phyloP scores from a whole-genome alignment of 2,329 filamentous ascomycete genomes.

The Ophiocordyceps sinensis region DNA sequence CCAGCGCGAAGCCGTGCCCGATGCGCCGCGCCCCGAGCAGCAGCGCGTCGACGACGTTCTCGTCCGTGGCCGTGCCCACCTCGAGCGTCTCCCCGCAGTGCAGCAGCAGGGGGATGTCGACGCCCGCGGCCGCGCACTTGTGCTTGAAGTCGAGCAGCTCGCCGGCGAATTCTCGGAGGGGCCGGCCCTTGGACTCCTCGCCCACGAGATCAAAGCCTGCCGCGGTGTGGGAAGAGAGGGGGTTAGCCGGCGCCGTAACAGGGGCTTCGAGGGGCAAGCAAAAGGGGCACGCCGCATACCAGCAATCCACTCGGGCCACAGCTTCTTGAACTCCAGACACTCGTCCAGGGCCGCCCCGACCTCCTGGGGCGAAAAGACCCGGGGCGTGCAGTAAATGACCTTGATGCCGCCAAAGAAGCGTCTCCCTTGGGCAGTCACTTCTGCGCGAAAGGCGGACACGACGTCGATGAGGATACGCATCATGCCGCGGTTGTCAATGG shows the following conservation, averaged over 20 bases:
- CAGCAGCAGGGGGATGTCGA: slow-evolving; percentile 59
- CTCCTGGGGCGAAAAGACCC: slow-evolving; percentile 34
- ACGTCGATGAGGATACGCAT: slow-evolving; percentile 45
- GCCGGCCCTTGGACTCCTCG: slow-evolving; percentile 47
- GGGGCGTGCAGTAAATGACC: slow-evolving; percentile 57
- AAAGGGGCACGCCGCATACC: slow-evolving; percentile 26
- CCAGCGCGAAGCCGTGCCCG: slow-evolving; percentile 57
- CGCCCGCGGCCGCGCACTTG: slow-evolving; percentile 27
- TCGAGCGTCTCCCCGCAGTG: slow-evolving; percentile 66
- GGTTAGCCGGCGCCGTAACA: too few relatives aligned
- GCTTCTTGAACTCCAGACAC: slow-evolving; percentile 44
- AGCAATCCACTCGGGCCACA: slow-evolving; percentile 45
- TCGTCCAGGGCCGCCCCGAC: slow-evolving; percentile 42
- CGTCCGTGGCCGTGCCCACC: slow-evolving; percentile 46
- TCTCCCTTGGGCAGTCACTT: slow-evolving; percentile 9
- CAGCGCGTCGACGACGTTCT: slow-evolving; percentile 55
- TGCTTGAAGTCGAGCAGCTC: slow-evolving; percentile 42
- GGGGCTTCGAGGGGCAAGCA: background rate
- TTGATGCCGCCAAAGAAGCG: slow-evolving; percentile 48
- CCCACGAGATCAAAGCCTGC: slow-evolving; percentile 56
- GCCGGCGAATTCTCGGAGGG: slow-evolving; percentile 38
- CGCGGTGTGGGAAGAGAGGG: background rate
- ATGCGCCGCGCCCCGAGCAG: slow-evolving; percentile 53
- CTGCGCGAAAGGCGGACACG: slow-evolving; percentile 30
- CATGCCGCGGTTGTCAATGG: slow-evolving; percentile 41